Conservation (phyloP, 306 rosid genomes). For the Trifolium repens region DNA sequence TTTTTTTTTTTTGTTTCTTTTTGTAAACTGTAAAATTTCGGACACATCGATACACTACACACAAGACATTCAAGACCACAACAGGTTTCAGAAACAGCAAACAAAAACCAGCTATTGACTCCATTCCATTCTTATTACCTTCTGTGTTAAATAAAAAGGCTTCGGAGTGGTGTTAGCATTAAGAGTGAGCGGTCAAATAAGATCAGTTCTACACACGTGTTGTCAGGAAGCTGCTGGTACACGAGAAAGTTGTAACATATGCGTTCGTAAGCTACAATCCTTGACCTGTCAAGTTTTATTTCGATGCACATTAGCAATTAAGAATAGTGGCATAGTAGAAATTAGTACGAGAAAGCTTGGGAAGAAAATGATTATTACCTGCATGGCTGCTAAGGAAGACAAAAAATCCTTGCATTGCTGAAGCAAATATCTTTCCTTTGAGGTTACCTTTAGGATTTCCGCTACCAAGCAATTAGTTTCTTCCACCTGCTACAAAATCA, state of each 20-base stretch:
- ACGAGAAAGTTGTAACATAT: constrained; percentile 68
- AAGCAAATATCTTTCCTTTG: constrained; percentile 73
- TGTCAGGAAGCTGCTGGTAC: constrained; percentile 71
- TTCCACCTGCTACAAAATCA: constrained; percentile 66
- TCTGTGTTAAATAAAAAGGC: constrained; percentile 61
- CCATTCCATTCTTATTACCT: constrained; percentile 67
- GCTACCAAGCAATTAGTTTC: constrained; percentile 78
- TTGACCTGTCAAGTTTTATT: constrained; percentile 55
- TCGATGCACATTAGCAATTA: neutral
- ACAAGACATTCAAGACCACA: constrained; percentile 58
- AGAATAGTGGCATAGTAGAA: constrained; percentile 31
- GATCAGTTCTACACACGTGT: constrained; percentile 87
- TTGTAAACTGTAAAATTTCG: constrained; percentile 54
- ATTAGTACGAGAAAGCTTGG: constrained; percentile 17
- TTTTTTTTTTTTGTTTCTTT: constrained; percentile 37
- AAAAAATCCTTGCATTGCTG: constrained; percentile 83
- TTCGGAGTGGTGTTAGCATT: constrained; percentile 79
- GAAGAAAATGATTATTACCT: constrained; percentile 52
- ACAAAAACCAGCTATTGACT: constrained; percentile 68
- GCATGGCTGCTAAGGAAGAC: constrained; percentile 77
- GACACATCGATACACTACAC: constrained; percentile 58
- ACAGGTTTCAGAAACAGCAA: constrained; percentile 60
- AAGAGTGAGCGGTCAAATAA: constrained; percentile 67
- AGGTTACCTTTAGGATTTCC: constrained; percentile 78
- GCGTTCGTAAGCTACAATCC: constrained; percentile 91